These are phyloP conservation scores for Barnettozyma californica DNA, from an alignment of 805 yeast genomes.

Conservation along the genomic window DNA sequence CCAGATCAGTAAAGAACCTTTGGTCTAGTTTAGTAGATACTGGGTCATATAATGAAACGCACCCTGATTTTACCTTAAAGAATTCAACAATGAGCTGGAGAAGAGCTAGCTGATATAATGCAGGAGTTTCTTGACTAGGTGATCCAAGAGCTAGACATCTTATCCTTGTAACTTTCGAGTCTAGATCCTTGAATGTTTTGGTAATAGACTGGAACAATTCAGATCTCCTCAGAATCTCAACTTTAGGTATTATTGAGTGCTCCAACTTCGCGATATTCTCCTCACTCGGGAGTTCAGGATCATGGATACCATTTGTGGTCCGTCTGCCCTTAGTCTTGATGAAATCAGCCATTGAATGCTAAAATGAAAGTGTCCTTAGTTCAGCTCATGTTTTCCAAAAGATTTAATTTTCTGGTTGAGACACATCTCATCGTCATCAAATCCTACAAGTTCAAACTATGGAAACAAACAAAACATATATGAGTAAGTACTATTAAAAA, in stretches of 20 bases:
- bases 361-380: background rate
- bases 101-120: conserved; percentile 63
- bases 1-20: conserved; percentile 26
- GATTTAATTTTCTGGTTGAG: background rate
- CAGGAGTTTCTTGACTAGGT: conserved; percentile 51
- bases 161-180: conserved; percentile 27
- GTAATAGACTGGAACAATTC: conserved; percentile 26
- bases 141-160: conserved; percentile 73
- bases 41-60: conserved; percentile 60
- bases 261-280: background rate
- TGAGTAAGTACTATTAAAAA: background rate
- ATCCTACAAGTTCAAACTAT: background rate
- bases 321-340: conserved; percentile 4
- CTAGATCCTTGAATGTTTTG: conserved; percentile 10
- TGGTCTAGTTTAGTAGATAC: conserved; percentile 45
- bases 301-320: background rate
- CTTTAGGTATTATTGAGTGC: conserved; percentile 16
- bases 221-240: conserved; percentile 23
- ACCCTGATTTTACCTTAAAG: conserved; percentile 11
- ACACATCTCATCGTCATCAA: background rate
- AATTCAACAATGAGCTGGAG: conserved; percentile 36
- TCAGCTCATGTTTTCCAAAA: background rate
- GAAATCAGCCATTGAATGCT: background rate
- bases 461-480: background rate
- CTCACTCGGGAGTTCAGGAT: background rate